A percentile compares a stretch with the other conserved stretches of the same genome.
Conservation (phyloP, 371 early-diverging fungal genomes). For the Sporodiniella umbellata region DNA sequence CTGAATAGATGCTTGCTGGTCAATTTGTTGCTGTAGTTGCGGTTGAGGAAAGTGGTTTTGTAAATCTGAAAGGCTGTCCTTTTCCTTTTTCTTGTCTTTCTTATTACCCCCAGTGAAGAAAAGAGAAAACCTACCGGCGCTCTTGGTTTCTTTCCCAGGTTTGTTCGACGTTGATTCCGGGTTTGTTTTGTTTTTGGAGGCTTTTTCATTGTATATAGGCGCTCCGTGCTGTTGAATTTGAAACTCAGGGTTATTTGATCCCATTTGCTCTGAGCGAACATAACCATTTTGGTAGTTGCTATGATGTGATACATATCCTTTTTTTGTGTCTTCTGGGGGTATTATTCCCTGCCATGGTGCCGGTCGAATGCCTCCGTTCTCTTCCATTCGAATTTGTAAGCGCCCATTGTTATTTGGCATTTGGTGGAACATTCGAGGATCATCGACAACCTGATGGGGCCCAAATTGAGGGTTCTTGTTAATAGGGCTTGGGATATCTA, state of each 20-base stretch:
- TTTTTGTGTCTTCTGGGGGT: slow-evolving; percentile 1
- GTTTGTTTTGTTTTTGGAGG: slow-evolving; percentile 3
- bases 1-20: slow-evolving; percentile 6
- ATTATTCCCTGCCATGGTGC: slow-evolving; percentile 19
- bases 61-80: slow-evolving; percentile 6
- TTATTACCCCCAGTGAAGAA: slow-evolving; percentile 20
- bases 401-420: slow-evolving; percentile 11
- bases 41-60: slow-evolving; percentile 2
- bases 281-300: neutral
- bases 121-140: slow-evolving; percentile 18
- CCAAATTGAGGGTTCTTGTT: slow-evolving; percentile 17
- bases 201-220: slow-evolving; percentile 3
- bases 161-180: slow-evolving; percentile 2
- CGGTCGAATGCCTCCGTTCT: slow-evolving; percentile 18
- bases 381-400: neutral
- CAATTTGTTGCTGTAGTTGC: slow-evolving; percentile 3
- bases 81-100: slow-evolving; percentile 24
- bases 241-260: slow-evolving; percentile 1
- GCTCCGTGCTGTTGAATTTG: neutral
- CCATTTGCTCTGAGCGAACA: slow-evolving; percentile 1
- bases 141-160: slow-evolving; percentile 5
- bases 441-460: slow-evolving; percentile 30
- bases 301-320: neutral
- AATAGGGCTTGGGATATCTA: slow-evolving; percentile 38
- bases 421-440: slow-evolving; percentile 26